phyloP scores from a whole-genome alignment of 352 stramenopile species.

The Globisporangium heterothallicum region DNA sequence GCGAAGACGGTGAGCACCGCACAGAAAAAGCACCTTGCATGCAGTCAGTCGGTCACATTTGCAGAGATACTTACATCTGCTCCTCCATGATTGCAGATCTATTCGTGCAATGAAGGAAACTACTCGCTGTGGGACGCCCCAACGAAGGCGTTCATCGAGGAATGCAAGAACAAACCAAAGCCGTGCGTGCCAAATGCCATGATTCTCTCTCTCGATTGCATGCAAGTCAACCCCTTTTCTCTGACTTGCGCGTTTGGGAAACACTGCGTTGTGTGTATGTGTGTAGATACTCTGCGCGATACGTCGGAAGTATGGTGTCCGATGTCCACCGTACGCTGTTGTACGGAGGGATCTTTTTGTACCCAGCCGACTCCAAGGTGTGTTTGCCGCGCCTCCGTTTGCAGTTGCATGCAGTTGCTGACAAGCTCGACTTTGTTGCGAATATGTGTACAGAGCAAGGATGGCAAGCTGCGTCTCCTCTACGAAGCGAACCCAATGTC shows the following conservation, averaged over 20 bases:
- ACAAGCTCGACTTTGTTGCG: too few relatives aligned
- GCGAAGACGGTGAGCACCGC: constrained; percentile 58
- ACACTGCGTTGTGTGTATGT: background rate
- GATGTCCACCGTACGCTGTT: constrained; percentile 98
- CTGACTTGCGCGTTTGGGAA: background rate
- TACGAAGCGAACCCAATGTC: constrained; percentile 99
- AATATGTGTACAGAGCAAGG: constrained; percentile 32
- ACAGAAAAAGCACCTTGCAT: background rate
- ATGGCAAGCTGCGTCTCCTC: constrained; percentile 95
- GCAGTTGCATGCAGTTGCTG: too few relatives aligned
- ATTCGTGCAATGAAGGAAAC: constrained; percentile 99
- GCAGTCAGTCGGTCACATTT: too few relatives aligned
- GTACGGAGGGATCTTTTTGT: constrained; percentile 98
- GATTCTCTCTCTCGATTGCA: background rate
- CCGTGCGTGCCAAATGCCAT: constrained; percentile 33
- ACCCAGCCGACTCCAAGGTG: constrained; percentile 94
- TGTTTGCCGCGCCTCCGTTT: constrained; percentile 25
- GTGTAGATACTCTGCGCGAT: constrained; percentile 88
- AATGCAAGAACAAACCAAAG: constrained; percentile 78
- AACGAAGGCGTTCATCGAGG: constrained; percentile 86
- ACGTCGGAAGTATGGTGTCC: constrained; percentile 98
- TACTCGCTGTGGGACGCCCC: constrained; percentile 92
- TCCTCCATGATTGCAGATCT: constrained; percentile 61
- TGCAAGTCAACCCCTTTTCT: too few relatives aligned
- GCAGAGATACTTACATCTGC: too few relatives aligned